Conservation (phyloP, 23 red algal genomes). For the Gracilaria gracilis region DNA sequence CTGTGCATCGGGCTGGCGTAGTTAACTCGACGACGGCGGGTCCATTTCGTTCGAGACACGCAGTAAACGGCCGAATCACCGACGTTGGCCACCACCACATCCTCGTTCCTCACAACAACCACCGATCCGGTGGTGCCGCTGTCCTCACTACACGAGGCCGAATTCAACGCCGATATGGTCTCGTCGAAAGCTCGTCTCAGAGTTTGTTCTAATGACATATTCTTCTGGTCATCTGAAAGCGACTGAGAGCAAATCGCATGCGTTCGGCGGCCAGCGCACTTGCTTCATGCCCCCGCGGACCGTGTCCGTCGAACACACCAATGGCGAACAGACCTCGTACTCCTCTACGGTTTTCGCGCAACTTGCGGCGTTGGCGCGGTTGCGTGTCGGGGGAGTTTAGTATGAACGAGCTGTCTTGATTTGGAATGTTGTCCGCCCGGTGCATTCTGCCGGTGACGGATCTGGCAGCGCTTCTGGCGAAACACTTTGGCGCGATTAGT, state of each 20-base stretch:
- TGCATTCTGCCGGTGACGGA: conserved; percentile 44
- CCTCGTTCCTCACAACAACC: conserved; percentile 46
- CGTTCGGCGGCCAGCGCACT: conserved; percentile 39
- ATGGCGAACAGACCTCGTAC: conserved; percentile 52
- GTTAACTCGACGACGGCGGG: background rate
- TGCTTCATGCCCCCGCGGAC: conserved; percentile 36
- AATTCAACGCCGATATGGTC: conserved; percentile 39
- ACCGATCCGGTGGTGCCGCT: conserved; percentile 61
- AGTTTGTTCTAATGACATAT: conserved; percentile 21
- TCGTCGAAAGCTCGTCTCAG: conserved; percentile 35
- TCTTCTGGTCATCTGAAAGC: conserved; percentile 23
- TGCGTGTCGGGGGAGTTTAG: conserved; percentile 15
- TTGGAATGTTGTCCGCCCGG: conserved; percentile 35
- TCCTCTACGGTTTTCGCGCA: background rate
- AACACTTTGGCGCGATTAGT: background rate
- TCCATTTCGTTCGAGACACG: conserved; percentile 27
- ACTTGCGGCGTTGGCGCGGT: background rate
- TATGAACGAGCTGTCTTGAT: conserved; percentile 56
- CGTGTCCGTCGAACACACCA: conserved; percentile 67
- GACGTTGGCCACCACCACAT: conserved; percentile 56
- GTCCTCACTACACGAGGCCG: conserved; percentile 13
- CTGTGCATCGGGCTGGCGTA: conserved; percentile 57
- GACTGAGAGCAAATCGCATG: conserved; percentile 31
- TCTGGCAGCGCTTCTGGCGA: background rate
- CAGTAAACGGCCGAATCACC: conserved; percentile 58